phyloP scores from a whole-genome alignment of 805 yeast species.

The Kazachstania taianensis region DNA sequence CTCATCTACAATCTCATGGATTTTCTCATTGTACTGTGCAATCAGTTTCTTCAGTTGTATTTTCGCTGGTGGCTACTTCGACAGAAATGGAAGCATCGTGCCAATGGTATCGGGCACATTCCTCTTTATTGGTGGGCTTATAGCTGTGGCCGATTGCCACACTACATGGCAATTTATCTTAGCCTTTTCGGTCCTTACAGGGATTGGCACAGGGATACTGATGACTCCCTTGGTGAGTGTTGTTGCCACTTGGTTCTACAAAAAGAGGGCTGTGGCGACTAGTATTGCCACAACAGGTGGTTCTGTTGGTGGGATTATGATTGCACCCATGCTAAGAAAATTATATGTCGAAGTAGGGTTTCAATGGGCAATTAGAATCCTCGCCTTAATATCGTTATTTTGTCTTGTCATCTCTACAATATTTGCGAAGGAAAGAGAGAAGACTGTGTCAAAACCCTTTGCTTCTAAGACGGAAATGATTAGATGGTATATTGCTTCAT shows the following conservation, averaged over 20 bases:
- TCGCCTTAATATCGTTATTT: constrained; percentile 38
- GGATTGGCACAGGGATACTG: constrained; percentile 50
- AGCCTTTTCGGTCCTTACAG: constrained; percentile 46
- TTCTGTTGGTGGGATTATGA: constrained; percentile 44
- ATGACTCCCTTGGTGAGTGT: constrained; percentile 54
- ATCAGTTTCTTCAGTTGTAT: constrained; percentile 44
- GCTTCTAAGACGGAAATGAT: constrained; percentile 28
- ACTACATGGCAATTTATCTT: constrained; percentile 51
- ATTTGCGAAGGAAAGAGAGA: constrained; percentile 34
- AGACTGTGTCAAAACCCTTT: constrained; percentile 26
- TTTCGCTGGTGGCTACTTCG: constrained; percentile 52
- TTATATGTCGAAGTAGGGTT: constrained; percentile 44
- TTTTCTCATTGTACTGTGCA: constrained; percentile 51
- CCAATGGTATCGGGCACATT: constrained; percentile 38
- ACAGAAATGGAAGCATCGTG: constrained; percentile 43
- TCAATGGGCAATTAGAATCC: constrained; percentile 48
- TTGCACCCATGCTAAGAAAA: constrained; percentile 44
- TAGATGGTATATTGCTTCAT: constrained; percentile 22
- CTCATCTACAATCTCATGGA: constrained; percentile 51
- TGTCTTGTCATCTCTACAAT: constrained; percentile 31
- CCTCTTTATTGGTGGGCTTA: constrained; percentile 41
- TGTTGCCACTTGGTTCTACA: constrained; percentile 56
- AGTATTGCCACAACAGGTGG: constrained; percentile 46
- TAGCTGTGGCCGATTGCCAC: constrained; percentile 47
- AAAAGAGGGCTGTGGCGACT: constrained; percentile 47